phyloP scores from a whole-genome alignment of 2,329 filamentous ascomycete genomes.

The Beauveria sp. region DNA sequence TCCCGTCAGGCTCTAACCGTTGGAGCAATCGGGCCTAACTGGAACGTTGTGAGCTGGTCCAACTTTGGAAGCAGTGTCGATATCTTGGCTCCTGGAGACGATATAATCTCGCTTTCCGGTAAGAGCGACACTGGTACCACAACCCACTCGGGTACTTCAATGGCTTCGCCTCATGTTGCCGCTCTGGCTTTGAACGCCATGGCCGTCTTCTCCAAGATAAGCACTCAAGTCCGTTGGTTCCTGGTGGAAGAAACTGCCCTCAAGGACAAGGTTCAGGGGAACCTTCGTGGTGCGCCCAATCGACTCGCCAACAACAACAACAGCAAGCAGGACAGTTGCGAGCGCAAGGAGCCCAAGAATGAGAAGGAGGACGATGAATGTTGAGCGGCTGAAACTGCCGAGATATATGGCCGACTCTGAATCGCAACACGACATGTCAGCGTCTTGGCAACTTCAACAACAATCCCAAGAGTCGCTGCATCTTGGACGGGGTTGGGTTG shows the following conservation, averaged over 20 bases:
- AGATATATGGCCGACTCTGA: too few relatives aligned
- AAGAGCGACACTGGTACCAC: slow-evolving; percentile 33
- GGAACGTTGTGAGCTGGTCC: slow-evolving; percentile 35
- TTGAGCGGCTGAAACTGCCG: not conserved
- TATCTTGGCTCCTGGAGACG: slow-evolving; percentile 34
- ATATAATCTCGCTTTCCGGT: slow-evolving; percentile 30
- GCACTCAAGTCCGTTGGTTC: slow-evolving; percentile 13
- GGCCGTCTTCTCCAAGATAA: slow-evolving; percentile 44
- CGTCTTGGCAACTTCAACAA: too few relatives aligned
- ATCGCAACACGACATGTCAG: too few relatives aligned
- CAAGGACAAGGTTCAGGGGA: not conserved
- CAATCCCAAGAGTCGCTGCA: too few relatives aligned
- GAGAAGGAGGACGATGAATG: not conserved
- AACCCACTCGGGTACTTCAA: slow-evolving; percentile 35
- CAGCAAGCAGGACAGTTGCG: not conserved
- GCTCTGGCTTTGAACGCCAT: slow-evolving; percentile 30
- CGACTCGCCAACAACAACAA: not conserved
- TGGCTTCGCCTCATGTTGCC: slow-evolving; percentile 33
- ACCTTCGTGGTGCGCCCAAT: not conserved
- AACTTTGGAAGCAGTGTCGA: slow-evolving; percentile 38
- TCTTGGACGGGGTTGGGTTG: too few relatives aligned
- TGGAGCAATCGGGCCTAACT: slow-evolving; percentile 33
- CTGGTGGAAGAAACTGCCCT: not conserved
- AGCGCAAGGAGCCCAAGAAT: not conserved
- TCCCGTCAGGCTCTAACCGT: slow-evolving; percentile 40